A percentile compares a stretch with the other conserved stretches of the same genome.
phyloP scores from a whole-genome alignment of 2,329 filamentous ascomycete genomes.

The Trichoderma simmonsii region DNA sequence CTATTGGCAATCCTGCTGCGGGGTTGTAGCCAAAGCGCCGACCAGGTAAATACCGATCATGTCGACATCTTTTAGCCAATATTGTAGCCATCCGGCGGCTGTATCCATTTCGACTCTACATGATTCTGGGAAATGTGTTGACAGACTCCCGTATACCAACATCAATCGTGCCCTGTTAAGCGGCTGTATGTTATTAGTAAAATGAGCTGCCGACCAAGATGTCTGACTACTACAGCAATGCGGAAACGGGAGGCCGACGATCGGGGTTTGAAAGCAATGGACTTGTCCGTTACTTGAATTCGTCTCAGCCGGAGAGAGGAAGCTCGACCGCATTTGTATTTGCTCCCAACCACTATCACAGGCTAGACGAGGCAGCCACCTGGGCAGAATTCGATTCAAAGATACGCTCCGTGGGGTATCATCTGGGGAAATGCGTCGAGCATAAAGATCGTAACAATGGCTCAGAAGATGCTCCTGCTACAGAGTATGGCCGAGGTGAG shows the following conservation, averaged over 20 bases:
- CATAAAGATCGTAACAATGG: too few species aligned
- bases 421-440: background rate
- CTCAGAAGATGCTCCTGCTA: too few species aligned
- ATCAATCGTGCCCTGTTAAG: background rate
- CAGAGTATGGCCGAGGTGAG: background rate
- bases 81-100: background rate
- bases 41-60: background rate
- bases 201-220: background rate
- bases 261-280: background rate
- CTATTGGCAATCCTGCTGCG: background rate
- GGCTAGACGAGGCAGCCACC: background rate
- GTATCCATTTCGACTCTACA: background rate
- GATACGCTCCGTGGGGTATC: background rate
- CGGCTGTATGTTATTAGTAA: background rate
- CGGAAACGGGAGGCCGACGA: background rate
- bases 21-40: background rate
- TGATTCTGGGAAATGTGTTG: background rate
- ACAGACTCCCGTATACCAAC: background rate
- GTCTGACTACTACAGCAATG: background rate
- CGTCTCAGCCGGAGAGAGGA: background rate
- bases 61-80: background rate
- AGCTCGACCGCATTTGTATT: background rate
- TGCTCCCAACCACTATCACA: background rate
- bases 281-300: background rate
- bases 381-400: background rate